Base-by-base conservation (phyloP, 179 eudicot species). In the Beta macrorhiza region DNA sequence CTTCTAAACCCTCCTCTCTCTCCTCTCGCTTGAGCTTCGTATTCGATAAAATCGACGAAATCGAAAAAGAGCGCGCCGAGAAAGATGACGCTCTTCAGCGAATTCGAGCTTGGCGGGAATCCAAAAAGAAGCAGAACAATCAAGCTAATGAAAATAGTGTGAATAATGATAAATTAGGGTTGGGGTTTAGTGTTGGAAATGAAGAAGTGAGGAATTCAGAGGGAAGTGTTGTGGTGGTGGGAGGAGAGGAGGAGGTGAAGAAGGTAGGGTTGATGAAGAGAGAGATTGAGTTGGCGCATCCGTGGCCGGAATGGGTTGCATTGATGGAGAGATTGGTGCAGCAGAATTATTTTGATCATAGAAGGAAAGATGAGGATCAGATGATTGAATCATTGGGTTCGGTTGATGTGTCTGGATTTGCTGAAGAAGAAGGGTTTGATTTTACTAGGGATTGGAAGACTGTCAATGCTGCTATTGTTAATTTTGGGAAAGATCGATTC, bases 301-400 rank as follows among this genome's bases (percentile, higher is more conserved):
- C 94, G 14, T 95, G 98, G 99, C 89, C 91, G 13, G 98, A 95
- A 77, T 95, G 98, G 99, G 83, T 95, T 13, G 98, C 87, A 67
- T 86, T 95, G 69, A 90, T 95, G 97, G 97, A 95, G 90, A 89
- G 97, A 76, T 84, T 95, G 75, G 92, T 95, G 82, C 85, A 91
- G 84, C 99, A 92, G 86, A 95, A 93, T 72, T 93, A 95, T 58
- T 93, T 95, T 76, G 99, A 95, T 85, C 89, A 85, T 55, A 74
- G 82, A 84, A 89, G 97, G 82, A 90, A 89, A 75, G 98, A 95
- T 62, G 99, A 95, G 88, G 95, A 90, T 76, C 81, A 78, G 49
- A 85, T 93, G 93, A 72, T 93, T 79, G 87, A 88, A 78, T 84
- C 82, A 79, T 84, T 90, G 17, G 95, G 93, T 57, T 82, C 89